Base-by-base conservation (phyloP, 2,329 filamentous ascomycete genomes). In the Fusarium protoensiforme region DNA sequence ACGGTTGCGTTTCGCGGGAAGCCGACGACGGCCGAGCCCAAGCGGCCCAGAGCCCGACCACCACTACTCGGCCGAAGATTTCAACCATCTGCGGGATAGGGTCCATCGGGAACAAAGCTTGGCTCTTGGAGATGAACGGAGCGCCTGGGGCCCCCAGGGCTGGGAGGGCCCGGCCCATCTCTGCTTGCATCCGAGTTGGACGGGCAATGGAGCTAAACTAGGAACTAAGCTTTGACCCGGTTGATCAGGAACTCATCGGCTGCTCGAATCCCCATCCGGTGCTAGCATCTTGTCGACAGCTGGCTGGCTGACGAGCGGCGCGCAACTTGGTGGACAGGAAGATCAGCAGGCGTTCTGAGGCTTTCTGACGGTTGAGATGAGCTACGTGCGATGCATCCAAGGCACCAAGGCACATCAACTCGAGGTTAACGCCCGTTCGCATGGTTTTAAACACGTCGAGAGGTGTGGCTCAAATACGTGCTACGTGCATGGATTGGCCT, bases 61-160 rank as follows among this genome's bases (percentile, higher is more conserved):
- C 13, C 43, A 69, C 48, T 54, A 74, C 72, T 74, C 72, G 68
- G 72, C 72, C 72, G 71, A 72, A 67, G 71, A 65, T 39, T 53
- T 59, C 39, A 35, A 39, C 43, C 48, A 65, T 48, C 29, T 29
- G 36, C 51, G 53, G 43, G 58, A 66, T 43, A 66, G 68, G 22
- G 57, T 61, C 22, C 20, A 38, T 61, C 46, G 57, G 53, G 48
- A 68, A 68, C n/a, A 63, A 65, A 53, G 61, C 60, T 71, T 60
- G 60, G 58, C 57, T 41, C 63, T 62, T 56, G 46, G 20, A 43
- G 60, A 63, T 29, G 59, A 54, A 56, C 27, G 35, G 48, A 39
- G 46, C 9, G 35, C 46, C 51, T 72, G 64, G 57, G 57, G 54
- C 64, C 60, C 60, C 51, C 63, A 68, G 41, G 54, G 35, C 53